These are phyloP conservation scores for Colletotrichum truncatum DNA, from an alignment of 2,329 filamentous ascomycete genomes.

Conservation along the genomic window DNA sequence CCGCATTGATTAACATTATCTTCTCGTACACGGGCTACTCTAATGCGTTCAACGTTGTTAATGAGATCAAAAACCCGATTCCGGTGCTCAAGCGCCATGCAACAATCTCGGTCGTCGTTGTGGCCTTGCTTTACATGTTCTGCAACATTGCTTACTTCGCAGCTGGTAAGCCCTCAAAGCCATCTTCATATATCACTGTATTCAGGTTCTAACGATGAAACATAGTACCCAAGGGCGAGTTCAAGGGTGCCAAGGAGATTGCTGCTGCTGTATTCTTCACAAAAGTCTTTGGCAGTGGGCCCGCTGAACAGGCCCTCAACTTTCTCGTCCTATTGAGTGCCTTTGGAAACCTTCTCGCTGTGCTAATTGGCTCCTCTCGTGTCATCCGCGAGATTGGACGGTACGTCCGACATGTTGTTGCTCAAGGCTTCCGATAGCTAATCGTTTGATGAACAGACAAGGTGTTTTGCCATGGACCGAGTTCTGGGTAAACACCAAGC, in stretches of 20 bases:
- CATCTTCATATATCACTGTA: background rate
- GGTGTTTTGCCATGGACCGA: conserved; percentile 67
- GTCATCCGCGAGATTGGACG: conserved; percentile 68
- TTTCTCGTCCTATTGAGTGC: conserved; percentile 65
- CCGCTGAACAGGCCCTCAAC: conserved; percentile 62
- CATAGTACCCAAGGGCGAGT: conserved; percentile 58
- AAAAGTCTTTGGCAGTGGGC: conserved; percentile 62
- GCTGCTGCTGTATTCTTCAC: conserved; percentile 68
- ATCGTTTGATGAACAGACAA: conserved; percentile 45
- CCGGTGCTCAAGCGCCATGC: conserved; percentile 62
- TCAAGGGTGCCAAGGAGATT: conserved; percentile 59
- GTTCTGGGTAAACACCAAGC: conserved; percentile 70
- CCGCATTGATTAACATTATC: conserved; percentile 66
- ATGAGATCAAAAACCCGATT: conserved; percentile 69
- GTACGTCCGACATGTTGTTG: too few species aligned
- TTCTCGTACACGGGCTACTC: conserved; percentile 67
- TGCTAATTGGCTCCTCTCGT: conserved; percentile 63
- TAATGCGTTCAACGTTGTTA: conserved; percentile 70
- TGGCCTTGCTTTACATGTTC: conserved; percentile 64
- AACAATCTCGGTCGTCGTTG: conserved; percentile 57
- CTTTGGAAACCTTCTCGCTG: conserved; percentile 67
- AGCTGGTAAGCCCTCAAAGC: conserved; percentile 14
- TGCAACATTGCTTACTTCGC: conserved; percentile 70
- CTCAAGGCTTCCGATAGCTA: too few species aligned
- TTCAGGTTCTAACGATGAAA: background rate